Evolutionary conservation across 768 basidiomycete species (phyloP).

Genomic region (Auriscalpium vulgare): DNA sequence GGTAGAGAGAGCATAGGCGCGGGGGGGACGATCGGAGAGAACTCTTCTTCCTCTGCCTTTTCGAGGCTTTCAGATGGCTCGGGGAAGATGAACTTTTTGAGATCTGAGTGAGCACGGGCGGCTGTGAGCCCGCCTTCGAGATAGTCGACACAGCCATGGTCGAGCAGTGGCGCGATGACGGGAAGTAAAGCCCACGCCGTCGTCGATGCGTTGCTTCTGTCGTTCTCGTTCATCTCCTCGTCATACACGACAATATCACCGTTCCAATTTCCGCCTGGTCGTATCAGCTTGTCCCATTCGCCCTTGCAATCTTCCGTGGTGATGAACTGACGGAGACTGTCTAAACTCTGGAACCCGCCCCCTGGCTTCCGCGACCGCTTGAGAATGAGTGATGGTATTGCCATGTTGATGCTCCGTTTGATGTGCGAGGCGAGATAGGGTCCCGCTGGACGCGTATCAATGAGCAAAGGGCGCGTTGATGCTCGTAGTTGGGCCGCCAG

Average conservation of each 20-base stretch:
- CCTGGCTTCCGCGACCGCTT: constrained; percentile 74
- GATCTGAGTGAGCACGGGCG: constrained; percentile 49
- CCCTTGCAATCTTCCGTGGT: constrained; percentile 69
- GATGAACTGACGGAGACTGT: constrained; percentile 71
- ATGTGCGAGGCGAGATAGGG: constrained; percentile 62
- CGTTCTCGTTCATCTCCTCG: constrained; percentile 66
- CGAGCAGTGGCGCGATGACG: constrained; percentile 52
- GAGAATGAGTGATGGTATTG: constrained; percentile 85
- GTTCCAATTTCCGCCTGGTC: constrained; percentile 50
- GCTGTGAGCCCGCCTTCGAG: constrained; percentile 64
- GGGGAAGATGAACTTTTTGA: constrained; percentile 44
- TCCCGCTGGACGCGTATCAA: constrained; percentile 74
- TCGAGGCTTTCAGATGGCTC: constrained; percentile 21
- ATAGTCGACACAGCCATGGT: constrained; percentile 51
- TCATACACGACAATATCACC: constrained; percentile 72
- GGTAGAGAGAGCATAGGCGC: constrained; percentile 9
- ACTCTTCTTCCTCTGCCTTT: constrained; percentile 21
- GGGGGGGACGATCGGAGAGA: constrained; percentile 1
- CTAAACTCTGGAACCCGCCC: constrained; percentile 55
- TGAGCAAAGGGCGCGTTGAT: constrained; percentile 50
- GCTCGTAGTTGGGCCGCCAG: constrained; percentile 40
- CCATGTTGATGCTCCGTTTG: constrained; percentile 68
- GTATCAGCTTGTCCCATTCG: constrained; percentile 61
- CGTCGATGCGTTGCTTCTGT: constrained; percentile 44
- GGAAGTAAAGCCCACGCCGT: constrained; percentile 68